A percentile compares a stretch with the other conserved stretches of the same genome.
phyloP scores from a whole-genome alignment of 306 rosid species.

The Corylus americana region DNA sequence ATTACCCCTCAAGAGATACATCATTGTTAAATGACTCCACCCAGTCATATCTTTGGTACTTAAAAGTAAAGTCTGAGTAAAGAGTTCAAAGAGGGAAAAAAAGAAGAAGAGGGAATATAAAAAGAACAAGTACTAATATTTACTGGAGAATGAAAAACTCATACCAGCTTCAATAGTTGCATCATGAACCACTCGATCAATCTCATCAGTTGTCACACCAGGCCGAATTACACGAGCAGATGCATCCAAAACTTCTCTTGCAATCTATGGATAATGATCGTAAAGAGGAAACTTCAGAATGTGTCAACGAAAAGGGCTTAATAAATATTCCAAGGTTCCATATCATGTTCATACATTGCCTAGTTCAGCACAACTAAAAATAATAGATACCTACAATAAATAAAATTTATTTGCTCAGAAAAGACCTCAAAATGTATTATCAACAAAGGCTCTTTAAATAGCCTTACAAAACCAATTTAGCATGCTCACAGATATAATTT shows the following conservation, averaged over 20 bases:
- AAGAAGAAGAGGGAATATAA: background rate
- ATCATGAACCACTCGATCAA: conserved; percentile 89
- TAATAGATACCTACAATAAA: background rate
- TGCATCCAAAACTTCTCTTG: conserved; percentile 87
- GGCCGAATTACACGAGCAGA: conserved; percentile 81
- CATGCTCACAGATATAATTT: background rate
- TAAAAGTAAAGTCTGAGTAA: background rate
- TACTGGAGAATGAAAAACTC: conserved; percentile 20
- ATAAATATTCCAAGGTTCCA: background rate
- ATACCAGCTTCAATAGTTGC: conserved; percentile 88
- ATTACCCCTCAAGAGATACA: background rate
- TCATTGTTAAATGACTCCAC: background rate
- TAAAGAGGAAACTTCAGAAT: background rate
- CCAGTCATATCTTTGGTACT: background rate
- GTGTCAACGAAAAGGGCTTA: background rate
- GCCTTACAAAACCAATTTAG: background rate
- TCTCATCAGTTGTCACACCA: conserved; percentile 96
- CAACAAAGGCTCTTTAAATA: background rate
- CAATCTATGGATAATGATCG: conserved; percentile 52
- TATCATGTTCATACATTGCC: background rate
- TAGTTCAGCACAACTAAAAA: background rate
- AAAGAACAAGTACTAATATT: background rate
- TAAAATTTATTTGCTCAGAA: background rate
- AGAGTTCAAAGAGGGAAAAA: background rate
- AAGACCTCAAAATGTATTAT: background rate